These are phyloP conservation scores for Aspergillus novoparasiticus DNA, from an alignment of 2,329 filamentous ascomycete genomes.

Conservation along the genomic window DNA sequence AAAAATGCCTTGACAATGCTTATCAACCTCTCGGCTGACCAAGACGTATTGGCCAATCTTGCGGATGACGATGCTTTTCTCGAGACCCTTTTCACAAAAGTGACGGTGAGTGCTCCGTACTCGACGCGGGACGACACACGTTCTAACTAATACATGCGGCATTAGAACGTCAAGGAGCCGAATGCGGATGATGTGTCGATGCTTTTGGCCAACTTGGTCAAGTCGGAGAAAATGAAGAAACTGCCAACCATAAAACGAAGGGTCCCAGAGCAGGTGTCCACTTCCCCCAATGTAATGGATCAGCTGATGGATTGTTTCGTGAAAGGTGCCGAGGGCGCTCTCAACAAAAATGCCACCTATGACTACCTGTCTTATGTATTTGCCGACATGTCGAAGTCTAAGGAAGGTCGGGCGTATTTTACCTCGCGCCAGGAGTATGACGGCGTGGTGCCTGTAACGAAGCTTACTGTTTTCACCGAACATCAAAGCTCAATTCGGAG, in stretches of 20 bases:
- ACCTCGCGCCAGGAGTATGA: constrained; percentile 75
- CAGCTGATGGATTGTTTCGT: constrained; percentile 96
- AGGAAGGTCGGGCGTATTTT: constrained; percentile 74
- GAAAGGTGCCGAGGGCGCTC: constrained; percentile 78
- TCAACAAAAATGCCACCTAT: constrained; percentile 83
- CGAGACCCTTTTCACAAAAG: constrained; percentile 68
- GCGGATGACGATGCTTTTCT: constrained; percentile 80
- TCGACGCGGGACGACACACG: neutral
- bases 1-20: constrained; percentile 78
- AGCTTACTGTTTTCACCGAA: constrained; percentile 92
- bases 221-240: constrained; percentile 71
- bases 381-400: constrained; percentile 84
- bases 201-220: constrained; percentile 89
- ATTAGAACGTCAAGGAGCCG: constrained; percentile 61
- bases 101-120: constrained; percentile 69
- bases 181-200: constrained; percentile 86
- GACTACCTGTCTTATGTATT: constrained; percentile 95
- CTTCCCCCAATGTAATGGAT: constrained; percentile 75
- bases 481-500: constrained; percentile 80
- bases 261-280: constrained; percentile 69
- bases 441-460: constrained; percentile 81
- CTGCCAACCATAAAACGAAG: constrained; percentile 70
- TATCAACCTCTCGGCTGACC: constrained; percentile 86
- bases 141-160: constrained; percentile 12
- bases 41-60: constrained; percentile 71